Evolutionary conservation across 139 green algal species (phyloP).

Genomic region (Micractinium conductrix): DNA sequence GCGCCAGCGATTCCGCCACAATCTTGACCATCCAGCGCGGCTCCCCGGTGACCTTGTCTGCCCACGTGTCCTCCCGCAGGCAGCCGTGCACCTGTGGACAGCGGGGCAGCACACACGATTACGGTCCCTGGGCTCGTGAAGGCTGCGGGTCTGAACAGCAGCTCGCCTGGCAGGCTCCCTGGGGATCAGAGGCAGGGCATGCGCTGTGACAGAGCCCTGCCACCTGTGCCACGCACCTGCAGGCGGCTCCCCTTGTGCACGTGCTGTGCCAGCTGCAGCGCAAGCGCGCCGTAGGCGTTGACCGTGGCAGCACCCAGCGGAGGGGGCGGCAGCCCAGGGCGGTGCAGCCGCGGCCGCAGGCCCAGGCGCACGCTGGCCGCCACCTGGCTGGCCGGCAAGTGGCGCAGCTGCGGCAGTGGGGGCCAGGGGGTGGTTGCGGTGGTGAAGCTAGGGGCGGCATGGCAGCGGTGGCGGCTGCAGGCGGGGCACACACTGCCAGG

Average conservation of each 20-base stretch:
- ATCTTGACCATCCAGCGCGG: background rate
- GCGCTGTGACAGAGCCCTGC: too few relatives aligned
- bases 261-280: constrained; percentile 6
- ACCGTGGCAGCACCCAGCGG: background rate
- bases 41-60: background rate
- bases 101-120: background rate
- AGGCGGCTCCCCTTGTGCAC: constrained; percentile 14
- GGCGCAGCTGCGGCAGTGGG: background rate
- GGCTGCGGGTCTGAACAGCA: too few relatives aligned
- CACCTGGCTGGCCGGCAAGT: background rate
- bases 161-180: too few relatives aligned
- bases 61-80: background rate
- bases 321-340: background rate
- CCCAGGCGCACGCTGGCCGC: background rate
- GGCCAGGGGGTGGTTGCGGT: too few relatives aligned
- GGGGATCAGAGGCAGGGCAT: too few relatives aligned
- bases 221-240: background rate
- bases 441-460: too few relatives aligned
- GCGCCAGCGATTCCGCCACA: constrained; percentile 2
- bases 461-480: too few relatives aligned
- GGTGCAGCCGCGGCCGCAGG: background rate
- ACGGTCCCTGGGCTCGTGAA: too few relatives aligned
- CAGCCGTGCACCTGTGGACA: background rate
- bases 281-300: background rate
- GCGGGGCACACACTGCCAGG: too few relatives aligned